These are phyloP conservation scores for Bromus sterilis DNA, from an alignment of 176 grass and related monocot species.

Conservation along the genomic window DNA sequence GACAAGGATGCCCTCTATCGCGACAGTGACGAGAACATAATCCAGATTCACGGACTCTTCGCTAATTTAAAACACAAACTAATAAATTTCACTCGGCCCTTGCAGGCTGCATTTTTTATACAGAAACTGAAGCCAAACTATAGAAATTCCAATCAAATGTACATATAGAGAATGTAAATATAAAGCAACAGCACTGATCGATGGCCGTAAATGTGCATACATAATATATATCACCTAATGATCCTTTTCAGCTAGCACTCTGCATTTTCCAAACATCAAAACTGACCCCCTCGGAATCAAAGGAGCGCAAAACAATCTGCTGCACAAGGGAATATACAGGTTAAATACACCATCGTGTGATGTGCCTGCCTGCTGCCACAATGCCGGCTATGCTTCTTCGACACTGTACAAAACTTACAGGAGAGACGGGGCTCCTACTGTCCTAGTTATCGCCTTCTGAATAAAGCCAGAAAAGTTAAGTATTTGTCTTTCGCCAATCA, in stretches of 20 bases:
- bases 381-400: not conserved
- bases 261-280: conserved; percentile 1
- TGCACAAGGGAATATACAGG: not conserved
- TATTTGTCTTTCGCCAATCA: not conserved
- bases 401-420: conserved; percentile 13
- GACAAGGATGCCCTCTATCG: too few species aligned
- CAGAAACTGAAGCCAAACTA: not conserved
- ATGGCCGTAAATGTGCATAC: too few species aligned
- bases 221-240: not conserved
- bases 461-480: not conserved
- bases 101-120: not conserved
- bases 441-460: not conserved
- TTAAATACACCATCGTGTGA: not conserved
- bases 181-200: not conserved
- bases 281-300: not conserved
- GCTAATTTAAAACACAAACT: too few species aligned
- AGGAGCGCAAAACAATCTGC: not conserved
- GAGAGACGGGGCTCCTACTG: conserved; percentile 10
- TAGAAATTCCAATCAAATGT: not conserved
- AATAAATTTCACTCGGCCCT: not conserved
- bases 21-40: too few species aligned
- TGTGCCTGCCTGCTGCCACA: not conserved
- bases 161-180: not conserved
- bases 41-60: too few species aligned
- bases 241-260: not conserved